Evolutionary conservation across 208 protist genomes (phyloP), one percentile per base, ranked within the genome.

Genomic region (Ichthyophonus hoferi): DNA sequence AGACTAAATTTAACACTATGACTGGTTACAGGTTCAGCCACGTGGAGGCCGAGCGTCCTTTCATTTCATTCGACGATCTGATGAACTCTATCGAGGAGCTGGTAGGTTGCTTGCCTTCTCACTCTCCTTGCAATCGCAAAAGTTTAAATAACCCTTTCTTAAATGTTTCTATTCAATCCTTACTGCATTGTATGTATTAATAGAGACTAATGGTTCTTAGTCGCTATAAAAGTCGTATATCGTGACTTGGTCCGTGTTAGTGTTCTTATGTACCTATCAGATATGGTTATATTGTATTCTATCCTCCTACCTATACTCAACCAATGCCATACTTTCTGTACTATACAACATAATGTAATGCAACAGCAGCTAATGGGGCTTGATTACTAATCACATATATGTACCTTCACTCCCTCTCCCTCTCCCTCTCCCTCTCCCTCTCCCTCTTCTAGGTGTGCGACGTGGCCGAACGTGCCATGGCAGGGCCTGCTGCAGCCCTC

Each of bases 61-160:
- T 99, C 81, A 98, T 98, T 93, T 94, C 92, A 35, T 99, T 98
- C 89, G 97, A 99, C 87, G 93, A 98, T 14, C 92, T 99, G 0
- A 93, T 99, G 3, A 79, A 91, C 35, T 90, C 91, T 83, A 87
- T 99, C 7, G 98, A 99, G 92, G 97, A 98, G 86, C 93, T 99
- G 84, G 95, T 99, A 76, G 91, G 92, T n/a, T n/a, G n/a, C n/a
- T n/a, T n/a, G n/a, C n/a, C n/a, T n/a, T n/a, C n/a, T n/a, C n/a
- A n/a, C n/a, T n/a, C n/a, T n/a, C n/a, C n/a, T n/a, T n/a, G n/a
- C n/a, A n/a, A n/a, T n/a, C n/a, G n/a, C n/a, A n/a, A n/a, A n/a
- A n/a, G n/a, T n/a, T n/a, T n/a, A n/a, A n/a, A n/a, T n/a, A n/a
- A n/a, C n/a, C n/a, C n/a, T n/a, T n/a, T n/a, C n/a, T n/a, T n/a